phyloP scores from a whole-genome alignment of 805 yeast genomes.

The Yamadazyma insecticola region DNA sequence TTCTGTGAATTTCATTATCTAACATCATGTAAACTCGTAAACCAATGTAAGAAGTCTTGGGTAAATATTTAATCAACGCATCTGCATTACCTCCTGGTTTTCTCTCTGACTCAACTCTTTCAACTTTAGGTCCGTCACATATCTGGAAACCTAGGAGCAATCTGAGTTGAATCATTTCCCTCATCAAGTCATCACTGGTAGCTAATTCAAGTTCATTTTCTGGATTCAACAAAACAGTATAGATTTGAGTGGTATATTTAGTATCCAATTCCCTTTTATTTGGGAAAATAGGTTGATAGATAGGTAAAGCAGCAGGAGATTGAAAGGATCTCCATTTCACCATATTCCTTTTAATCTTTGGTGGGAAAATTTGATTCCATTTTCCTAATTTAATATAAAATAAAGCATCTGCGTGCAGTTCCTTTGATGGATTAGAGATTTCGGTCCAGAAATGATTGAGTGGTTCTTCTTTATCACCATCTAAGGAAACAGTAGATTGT shows the following conservation, averaged over 20 bases:
- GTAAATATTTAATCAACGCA: slow-evolving; percentile 53
- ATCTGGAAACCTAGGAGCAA: slow-evolving; percentile 87
- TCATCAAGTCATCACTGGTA: slow-evolving; percentile 55
- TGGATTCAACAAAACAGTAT: slow-evolving; percentile 66
- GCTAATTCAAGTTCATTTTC: slow-evolving; percentile 50
- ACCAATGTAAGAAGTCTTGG: slow-evolving; percentile 42
- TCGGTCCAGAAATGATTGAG: slow-evolving; percentile 26
- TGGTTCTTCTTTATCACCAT: slow-evolving; percentile 1
- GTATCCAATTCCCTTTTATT: slow-evolving; percentile 58
- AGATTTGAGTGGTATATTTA: slow-evolving; percentile 77
- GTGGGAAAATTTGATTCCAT: slow-evolving; percentile 90
- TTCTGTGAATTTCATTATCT: slow-evolving; percentile 81
- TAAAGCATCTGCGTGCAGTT: slow-evolving; percentile 49
- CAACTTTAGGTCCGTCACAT: slow-evolving; percentile 67
- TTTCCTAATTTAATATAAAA: slow-evolving; percentile 66
- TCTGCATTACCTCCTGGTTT: slow-evolving; percentile 53
- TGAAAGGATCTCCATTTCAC: slow-evolving; percentile 92
- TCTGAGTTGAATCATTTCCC: slow-evolving; percentile 83
- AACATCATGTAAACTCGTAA: slow-evolving; percentile 69
- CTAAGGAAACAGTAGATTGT: slow-evolving; percentile 4
- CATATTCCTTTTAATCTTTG: slow-evolving; percentile 55
- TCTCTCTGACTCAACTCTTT: slow-evolving; percentile 58
- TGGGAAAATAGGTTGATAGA: slow-evolving; percentile 77
- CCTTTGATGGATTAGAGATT: slow-evolving; percentile 67
- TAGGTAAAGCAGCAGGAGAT: slow-evolving; percentile 90